Evolutionary conservation across 768 basidiomycete genomes (phyloP).

Genomic region (Thelephora aurantiotincta): DNA sequence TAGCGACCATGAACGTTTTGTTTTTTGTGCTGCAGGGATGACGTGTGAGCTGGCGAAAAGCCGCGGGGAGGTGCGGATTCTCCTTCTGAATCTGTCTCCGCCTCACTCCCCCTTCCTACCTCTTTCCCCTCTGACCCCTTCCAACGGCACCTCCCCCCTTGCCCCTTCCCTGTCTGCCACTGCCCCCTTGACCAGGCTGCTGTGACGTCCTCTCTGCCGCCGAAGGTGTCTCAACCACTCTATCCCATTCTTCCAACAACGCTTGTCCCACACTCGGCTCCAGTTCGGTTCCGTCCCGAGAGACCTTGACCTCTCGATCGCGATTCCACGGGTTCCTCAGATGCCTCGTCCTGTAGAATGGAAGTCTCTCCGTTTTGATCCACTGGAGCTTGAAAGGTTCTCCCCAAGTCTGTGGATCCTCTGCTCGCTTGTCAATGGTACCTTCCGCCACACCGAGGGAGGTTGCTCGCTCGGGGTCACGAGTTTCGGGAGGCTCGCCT

Average conservation of each 20-base stretch:
- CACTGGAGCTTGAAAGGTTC: slow-evolving; percentile 75
- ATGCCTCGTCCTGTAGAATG: slow-evolving; percentile 66
- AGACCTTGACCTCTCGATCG: slow-evolving; percentile 67
- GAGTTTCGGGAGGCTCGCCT: slow-evolving; percentile 9
- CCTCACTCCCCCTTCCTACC: too few species aligned
- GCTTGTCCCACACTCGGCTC: slow-evolving; percentile 63
- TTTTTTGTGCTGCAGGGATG: too few species aligned
- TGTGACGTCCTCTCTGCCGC: background rate
- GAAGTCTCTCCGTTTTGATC: slow-evolving; percentile 55
- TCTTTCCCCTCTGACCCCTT: too few species aligned
- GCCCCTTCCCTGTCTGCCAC: too few species aligned
- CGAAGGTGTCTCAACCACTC: slow-evolving; percentile 13
- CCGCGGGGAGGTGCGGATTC: too few species aligned
- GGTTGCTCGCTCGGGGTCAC: slow-evolving; percentile 6
- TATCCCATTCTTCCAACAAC: slow-evolving; percentile 58
- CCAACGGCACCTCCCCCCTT: too few species aligned
- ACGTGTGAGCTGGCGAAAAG: too few species aligned
- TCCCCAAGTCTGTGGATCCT: slow-evolving; percentile 38
- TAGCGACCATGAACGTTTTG: too few species aligned
- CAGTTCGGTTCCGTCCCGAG: slow-evolving; percentile 83
- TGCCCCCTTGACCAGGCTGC: background rate
- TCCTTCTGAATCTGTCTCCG: too few species aligned
- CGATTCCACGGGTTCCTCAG: slow-evolving; percentile 91
- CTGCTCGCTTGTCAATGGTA: slow-evolving; percentile 6
- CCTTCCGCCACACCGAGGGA: slow-evolving; percentile 9